Conservation (phyloP, 768 basidiomycete genomes). For the Leccinum broughii region DNA sequence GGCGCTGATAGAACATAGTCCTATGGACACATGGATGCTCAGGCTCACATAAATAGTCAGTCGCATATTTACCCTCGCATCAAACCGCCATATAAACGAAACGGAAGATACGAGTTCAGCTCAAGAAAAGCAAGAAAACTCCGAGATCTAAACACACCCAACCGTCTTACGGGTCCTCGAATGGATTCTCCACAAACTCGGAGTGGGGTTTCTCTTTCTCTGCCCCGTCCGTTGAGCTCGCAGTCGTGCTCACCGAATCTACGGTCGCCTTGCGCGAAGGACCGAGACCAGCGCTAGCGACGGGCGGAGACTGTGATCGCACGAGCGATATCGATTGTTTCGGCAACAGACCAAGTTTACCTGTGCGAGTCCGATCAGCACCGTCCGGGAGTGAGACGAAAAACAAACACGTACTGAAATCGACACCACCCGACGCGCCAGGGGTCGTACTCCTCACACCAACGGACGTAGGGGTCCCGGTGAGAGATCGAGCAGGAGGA, state of each 20-base stretch:
- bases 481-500: constrained; percentile 5
- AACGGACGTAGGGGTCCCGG: constrained; percentile 8
- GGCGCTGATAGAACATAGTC: background rate
- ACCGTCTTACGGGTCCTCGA: constrained; percentile 49
- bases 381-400: no score
- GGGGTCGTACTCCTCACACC: constrained; percentile 12
- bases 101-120: no score
- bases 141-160: background rate
- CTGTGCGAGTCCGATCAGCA: constrained; percentile 30
- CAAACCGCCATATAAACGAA: no score
- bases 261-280: constrained; percentile 10
- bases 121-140: background rate
- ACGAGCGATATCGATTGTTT: constrained; percentile 71
- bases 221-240: constrained; percentile 40
- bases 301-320: constrained; percentile 31
- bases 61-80: background rate
- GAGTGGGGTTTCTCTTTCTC: constrained; percentile 54
- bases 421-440: constrained; percentile 26
- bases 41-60: background rate
- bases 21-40: background rate
- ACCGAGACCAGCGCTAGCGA: background rate
- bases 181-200: constrained; percentile 76
- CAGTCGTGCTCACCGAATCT: constrained; percentile 20
- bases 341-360: constrained; percentile 69
- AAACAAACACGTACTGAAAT: constrained; percentile 31